These are phyloP conservation scores for Schoenoplectus tabernaemontani DNA, from an alignment of 202 grass and related monocot species.

Conservation along the genomic window DNA sequence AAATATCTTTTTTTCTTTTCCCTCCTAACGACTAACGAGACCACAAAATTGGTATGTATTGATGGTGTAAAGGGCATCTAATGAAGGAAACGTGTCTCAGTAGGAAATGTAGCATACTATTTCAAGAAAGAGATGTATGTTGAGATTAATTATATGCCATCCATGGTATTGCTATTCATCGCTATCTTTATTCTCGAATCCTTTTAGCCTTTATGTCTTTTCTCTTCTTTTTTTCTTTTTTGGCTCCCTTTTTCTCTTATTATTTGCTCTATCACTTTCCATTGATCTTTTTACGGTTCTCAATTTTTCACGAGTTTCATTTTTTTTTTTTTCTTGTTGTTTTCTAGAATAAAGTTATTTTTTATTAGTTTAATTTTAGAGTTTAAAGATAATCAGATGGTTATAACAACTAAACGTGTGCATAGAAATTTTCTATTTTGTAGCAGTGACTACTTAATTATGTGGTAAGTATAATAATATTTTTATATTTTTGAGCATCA, in stretches of 20 bases:
- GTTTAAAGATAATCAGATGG: neutral
- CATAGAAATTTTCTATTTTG: too few species aligned
- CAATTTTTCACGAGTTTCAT: neutral
- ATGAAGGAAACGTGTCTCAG: neutral
- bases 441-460: too few species aligned
- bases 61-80: neutral
- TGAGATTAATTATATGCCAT: constrained; percentile 24
- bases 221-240: constrained; percentile 1
- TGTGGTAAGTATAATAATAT: too few species aligned
- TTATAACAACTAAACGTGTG: too few species aligned
- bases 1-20: neutral
- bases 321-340: neutral
- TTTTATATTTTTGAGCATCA: too few species aligned
- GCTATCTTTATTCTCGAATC: constrained; percentile 20
- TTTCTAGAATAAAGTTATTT: neutral
- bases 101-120: neutral
- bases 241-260: neutral
- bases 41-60: neutral
- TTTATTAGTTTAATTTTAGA: neutral
- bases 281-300: neutral
- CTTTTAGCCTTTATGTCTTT: constrained; percentile 16
- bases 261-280: neutral
- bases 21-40: neutral
- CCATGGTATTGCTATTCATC: constrained; percentile 4
- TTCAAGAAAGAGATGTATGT: constrained; percentile 18